Base-by-base conservation (phyloP, 345 rosid genomes). In the Populus alba region DNA sequence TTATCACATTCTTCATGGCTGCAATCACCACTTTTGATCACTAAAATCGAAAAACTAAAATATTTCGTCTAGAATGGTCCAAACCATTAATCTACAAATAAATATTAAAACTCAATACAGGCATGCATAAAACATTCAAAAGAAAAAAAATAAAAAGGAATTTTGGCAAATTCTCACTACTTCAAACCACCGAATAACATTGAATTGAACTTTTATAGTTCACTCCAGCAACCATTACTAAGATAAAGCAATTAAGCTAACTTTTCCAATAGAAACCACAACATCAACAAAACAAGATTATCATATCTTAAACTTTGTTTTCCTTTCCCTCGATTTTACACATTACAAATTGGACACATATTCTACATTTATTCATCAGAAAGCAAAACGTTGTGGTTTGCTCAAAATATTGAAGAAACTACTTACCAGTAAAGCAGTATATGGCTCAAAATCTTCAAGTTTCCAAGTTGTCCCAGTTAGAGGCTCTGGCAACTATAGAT, bases 391-490 rank as follows among this genome's bases (percentile, higher is more conserved):
- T 22, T 57, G 25, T n/a, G 62, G 62, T 57, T 8, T 57, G 25
- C 62, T 57, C 13, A 59, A n/a, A 3, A 59, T 9, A 59, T n/a
- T 59, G 39, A 22, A 31, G 68, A 66, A 66, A 66, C n/a, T 23
- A 72, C 74, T 86, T 78, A 93, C 98, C 85, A 93, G 79, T 66
- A 93, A 82, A 80, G 92, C 91, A 22, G 99, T 97, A 62, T 92
- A 84, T n/a, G 92, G 39, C 70, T 93, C 97, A 80, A 92, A 91
- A 89, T 93, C 98, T 68, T 90, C 94, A 71, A 95, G 85, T 29
- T 75, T 89, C 96, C 98, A 93, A 35, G 77, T 18, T 75, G 87
- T 93, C 77, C 98, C 98, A 39, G 98, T 89, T 17, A 93, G 87
- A 29, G 97, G 96, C 90, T 93, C 96, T 37, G 86, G 85, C 71